Conservation (phyloP, 176 grass and related monocot species). For the Bothriochloa decipiens region DNA sequence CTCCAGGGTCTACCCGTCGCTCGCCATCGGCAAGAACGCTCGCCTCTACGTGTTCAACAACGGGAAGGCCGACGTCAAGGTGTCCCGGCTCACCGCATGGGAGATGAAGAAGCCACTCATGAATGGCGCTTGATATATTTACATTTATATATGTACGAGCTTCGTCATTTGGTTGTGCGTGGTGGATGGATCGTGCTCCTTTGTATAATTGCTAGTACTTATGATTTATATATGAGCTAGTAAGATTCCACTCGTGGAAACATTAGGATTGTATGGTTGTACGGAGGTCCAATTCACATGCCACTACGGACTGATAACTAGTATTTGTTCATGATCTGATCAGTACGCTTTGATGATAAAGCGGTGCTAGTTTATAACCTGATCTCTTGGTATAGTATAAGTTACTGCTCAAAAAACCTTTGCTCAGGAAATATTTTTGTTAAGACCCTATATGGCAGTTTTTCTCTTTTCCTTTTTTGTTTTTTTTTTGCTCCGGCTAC, state of each 20-base stretch:
- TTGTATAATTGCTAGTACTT: background rate
- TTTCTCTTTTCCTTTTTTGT: too few relatives aligned
- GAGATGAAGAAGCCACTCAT: slow-evolving; percentile 84
- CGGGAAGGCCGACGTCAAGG: slow-evolving; percentile 55
- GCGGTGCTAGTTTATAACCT: background rate
- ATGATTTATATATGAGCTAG: background rate
- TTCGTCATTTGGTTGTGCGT: background rate
- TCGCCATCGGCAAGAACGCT: slow-evolving; percentile 61
- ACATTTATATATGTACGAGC: background rate
- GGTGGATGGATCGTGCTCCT: background rate
- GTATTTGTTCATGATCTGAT: background rate
- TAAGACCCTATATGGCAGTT: too few relatives aligned
- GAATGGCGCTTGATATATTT: slow-evolving; percentile 55
- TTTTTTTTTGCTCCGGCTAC: too few relatives aligned
- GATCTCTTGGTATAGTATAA: background rate
- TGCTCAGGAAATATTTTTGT: too few relatives aligned
- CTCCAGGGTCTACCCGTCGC: slow-evolving; percentile 68
- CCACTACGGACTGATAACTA: background rate
- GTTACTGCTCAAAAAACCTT: too few relatives aligned
- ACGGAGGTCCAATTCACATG: background rate
- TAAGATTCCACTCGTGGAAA: background rate
- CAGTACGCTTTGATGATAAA: background rate
- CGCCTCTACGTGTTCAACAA: slow-evolving; percentile 78
- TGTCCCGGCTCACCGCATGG: slow-evolving; percentile 68
- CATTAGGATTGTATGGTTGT: background rate